Percentiles rank a stretch among this genome's conserved stretches.
These are phyloP conservation scores for Ustilago hordei DNA, from an alignment of 1,284 basidiomycete genomes.

Conservation along the genomic window DNA sequence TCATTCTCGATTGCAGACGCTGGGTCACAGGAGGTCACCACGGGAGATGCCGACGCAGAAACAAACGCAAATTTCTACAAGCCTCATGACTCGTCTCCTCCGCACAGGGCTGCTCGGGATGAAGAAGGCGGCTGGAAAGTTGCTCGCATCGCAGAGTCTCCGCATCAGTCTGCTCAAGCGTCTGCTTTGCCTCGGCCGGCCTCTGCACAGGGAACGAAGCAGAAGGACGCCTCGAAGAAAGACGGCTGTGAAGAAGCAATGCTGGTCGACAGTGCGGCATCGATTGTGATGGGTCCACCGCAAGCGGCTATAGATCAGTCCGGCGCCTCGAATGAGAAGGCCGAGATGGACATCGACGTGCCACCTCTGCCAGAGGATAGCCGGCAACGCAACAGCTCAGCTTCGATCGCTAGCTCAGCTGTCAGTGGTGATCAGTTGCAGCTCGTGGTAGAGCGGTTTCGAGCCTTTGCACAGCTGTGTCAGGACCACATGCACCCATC, in stretches of 20 bases:
- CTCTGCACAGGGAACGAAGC: neutral
- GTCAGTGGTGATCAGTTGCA: conserved; percentile 39
- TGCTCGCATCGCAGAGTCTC: conserved; percentile 13
- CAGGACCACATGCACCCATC: conserved; percentile 38
- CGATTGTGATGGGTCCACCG: conserved; percentile 9
- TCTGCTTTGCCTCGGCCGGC: neutral
- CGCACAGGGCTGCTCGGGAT: conserved; percentile 34
- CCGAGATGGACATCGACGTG: conserved; percentile 19
- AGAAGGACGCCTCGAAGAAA: neutral
- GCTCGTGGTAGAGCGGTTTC: conserved; percentile 31
- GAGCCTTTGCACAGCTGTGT: conserved; percentile 38
- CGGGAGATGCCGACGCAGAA: neutral
- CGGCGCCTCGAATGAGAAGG: conserved; percentile 5
- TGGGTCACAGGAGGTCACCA: conserved; percentile 1
- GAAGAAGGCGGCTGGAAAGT: conserved; percentile 45
- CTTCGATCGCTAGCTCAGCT: conserved; percentile 15
- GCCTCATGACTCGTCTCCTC: conserved; percentile 46
- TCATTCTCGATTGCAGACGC: neutral
- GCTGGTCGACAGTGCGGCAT: neutral
- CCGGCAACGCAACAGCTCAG: conserved; percentile 25
- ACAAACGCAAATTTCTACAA: conserved; percentile 37
- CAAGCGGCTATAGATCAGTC: neutral
- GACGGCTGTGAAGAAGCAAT: neutral
- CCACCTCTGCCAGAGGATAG: conserved; percentile 9
- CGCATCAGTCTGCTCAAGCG: neutral